Evolutionary conservation across 352 stramenopile species (phyloP), one percentile per base, ranked within the genome.

Genomic region (Phytophthora parvispora): DNA sequence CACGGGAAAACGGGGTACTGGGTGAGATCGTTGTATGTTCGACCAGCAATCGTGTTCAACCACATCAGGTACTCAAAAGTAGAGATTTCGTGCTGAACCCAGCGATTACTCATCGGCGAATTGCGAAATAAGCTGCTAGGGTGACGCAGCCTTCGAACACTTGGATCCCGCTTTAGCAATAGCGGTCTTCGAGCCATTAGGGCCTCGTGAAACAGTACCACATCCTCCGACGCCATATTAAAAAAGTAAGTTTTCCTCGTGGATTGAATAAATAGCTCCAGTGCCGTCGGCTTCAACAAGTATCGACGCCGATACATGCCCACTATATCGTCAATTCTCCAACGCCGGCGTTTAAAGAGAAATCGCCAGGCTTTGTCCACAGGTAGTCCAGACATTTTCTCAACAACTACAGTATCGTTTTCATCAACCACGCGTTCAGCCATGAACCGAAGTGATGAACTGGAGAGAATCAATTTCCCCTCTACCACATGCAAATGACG

Each of bases 1-100:
- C 91, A 98, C 10, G 93, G 92, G 56, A 98, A 98, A 27, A 98
- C 97, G 18, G 98, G 98, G 78, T 99, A 99, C 75, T 99, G 97
- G 2, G 87, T 97, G 49, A 98, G 74, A 65, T 98, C 94, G 42
- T 98, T 98, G 74, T 97, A 96, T 29, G 87, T 97, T 22, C 93
- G 77, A 0, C 92, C 93, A 36, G 91, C 92, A 31, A 95, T 88
- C 18, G 88, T 97, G 74, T 98, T 98, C 25, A 98, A 75, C 86
- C 90, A 95, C 82, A 96, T 96, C 7, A 98, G 76, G 69, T 98
- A 98, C 64, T 97, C 90, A 74, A 99, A 99, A 57, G 99, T 99
- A 15, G 93, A 98, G 42, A 99, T 94, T 60, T 97, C 89, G 60
- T 96, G 84, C 31, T 93, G 83, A 24, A 92, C 75, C 89, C 89